Conservation (phyloP, 2,329 filamentous ascomycete species). For the Aureobasidium musti region DNA sequence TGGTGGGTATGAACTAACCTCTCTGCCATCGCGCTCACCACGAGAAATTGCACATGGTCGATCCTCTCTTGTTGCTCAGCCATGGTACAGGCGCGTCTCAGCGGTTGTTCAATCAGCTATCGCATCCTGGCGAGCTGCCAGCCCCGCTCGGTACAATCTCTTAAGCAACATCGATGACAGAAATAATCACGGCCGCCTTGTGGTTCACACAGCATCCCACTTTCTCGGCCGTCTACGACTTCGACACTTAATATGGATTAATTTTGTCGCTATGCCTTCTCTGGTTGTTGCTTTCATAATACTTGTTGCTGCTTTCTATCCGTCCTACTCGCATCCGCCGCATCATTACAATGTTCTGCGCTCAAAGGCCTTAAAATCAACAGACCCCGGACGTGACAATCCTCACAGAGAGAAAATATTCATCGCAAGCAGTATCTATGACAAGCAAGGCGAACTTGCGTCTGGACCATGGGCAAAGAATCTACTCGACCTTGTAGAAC, state of each 20-base stretch:
- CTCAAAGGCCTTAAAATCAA: conserved; percentile 38
- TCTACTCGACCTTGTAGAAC: conserved; percentile 62
- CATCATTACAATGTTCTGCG: conserved; percentile 53
- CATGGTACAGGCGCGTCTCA: background rate
- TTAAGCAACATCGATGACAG: background rate
- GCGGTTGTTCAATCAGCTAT: background rate
- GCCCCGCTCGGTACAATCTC: background rate
- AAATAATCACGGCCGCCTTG: background rate
- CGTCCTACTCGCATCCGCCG: conserved; percentile 59
- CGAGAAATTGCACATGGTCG: background rate
- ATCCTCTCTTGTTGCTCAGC: background rate
- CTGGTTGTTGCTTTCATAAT: conserved; percentile 39
- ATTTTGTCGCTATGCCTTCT: background rate
- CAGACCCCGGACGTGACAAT: conserved; percentile 51
- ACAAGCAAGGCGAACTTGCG: conserved; percentile 61
- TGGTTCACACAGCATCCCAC: background rate
- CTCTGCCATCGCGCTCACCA: background rate
- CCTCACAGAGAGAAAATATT: conserved; percentile 66
- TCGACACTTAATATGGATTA: background rate
- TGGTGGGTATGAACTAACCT: background rate
- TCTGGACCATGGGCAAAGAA: conserved; percentile 64
- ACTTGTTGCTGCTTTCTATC: conserved; percentile 53
- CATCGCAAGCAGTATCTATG: conserved; percentile 71
- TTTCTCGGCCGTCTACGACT: background rate
- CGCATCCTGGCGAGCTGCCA: background rate